Evolutionary conservation across 208 protist species (phyloP), one percentile per base, ranked within the genome.

Genomic region (Leishmania amazonensis): DNA sequence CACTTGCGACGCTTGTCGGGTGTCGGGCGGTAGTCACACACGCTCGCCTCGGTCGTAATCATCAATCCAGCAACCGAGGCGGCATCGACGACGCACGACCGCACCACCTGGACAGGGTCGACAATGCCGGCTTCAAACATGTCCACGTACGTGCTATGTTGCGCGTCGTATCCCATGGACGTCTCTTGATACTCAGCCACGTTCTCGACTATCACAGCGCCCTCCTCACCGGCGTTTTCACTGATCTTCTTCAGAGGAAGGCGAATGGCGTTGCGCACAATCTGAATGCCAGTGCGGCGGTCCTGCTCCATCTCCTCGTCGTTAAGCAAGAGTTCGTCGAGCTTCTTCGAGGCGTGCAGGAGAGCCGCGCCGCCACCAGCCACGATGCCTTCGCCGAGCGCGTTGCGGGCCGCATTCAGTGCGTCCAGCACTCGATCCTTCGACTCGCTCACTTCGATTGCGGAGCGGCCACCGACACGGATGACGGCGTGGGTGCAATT

Each of bases 371-470:
- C 99, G 85, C 99, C 99, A 77, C 99, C 99, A 76, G 99, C 94
- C 17, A 99, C 98, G 83, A 99, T 99, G 84, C 99, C 99, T 86
- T 99, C 99, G 77, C 98, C 94, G 38, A 99, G 97, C 40, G 99
- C 99, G 75, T 99, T 99, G 68, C 98, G 94, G 0, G 99, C 99
- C 13, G 99, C 99, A 85, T 99, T 99, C 28, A 99, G 95, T 6
- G 99, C 99, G 89, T 99, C 99, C 47, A 98, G 97, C 21, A 99
- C 96, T 77, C 99, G 95, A 90, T 99, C 99, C 90, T 99, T 99
- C 85, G 98, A 99, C 90, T 99, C 99, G 85, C 93, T 96, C 7
- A 99, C 98, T 94, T 99, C 99, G 38, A 99, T 97, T 60, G 99
- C 97, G 6, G 95, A 99, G n/a, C 96, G 94, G 53, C 99, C 99